Evolutionary conservation across 257 asterid genomes (phyloP).

Genomic region (Ocimum tenuiflorum): DNA sequence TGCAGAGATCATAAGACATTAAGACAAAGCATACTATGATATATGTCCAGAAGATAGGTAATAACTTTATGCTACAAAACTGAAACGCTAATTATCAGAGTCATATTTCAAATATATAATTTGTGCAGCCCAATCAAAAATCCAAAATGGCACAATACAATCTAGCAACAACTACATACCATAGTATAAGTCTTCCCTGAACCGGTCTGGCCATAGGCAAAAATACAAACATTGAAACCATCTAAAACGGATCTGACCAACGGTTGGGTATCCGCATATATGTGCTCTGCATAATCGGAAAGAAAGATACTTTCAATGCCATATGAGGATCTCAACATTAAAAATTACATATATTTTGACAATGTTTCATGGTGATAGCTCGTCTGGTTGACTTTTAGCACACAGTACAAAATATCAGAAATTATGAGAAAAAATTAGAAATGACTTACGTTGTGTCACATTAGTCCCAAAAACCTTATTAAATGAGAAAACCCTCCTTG

Average conservation of each 20-base stretch:
- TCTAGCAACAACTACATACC: slow-evolving; percentile 35
- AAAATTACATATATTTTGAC: not conserved
- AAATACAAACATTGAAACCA: slow-evolving; percentile 84
- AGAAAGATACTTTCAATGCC: not conserved
- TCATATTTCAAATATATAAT: not conserved
- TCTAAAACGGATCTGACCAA: slow-evolving; percentile 79
- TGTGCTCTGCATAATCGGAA: slow-evolving; percentile 55
- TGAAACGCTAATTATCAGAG: not conserved
- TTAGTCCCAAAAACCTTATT: slow-evolving; percentile 67
- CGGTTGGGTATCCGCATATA: slow-evolving; percentile 68
- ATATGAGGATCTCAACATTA: not conserved
- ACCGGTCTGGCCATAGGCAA: slow-evolving; percentile 93
- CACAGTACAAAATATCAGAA: not conserved
- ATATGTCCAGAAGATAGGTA: not conserved
- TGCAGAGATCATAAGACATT: not conserved
- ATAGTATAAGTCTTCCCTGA: slow-evolving; percentile 90
- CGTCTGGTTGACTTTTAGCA: not conserved
- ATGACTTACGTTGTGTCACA: slow-evolving; percentile 64
- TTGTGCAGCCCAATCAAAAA: not conserved
- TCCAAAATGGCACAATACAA: slow-evolving; percentile 1
- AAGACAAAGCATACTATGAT: not conserved
- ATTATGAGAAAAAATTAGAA: slow-evolving; percentile 10
- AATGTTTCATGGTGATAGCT: not conserved
- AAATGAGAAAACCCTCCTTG: slow-evolving; percentile 72
- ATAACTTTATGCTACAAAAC: not conserved